Conservation (phyloP, 1,284 basidiomycete genomes). For the Fistulina hepatica region DNA sequence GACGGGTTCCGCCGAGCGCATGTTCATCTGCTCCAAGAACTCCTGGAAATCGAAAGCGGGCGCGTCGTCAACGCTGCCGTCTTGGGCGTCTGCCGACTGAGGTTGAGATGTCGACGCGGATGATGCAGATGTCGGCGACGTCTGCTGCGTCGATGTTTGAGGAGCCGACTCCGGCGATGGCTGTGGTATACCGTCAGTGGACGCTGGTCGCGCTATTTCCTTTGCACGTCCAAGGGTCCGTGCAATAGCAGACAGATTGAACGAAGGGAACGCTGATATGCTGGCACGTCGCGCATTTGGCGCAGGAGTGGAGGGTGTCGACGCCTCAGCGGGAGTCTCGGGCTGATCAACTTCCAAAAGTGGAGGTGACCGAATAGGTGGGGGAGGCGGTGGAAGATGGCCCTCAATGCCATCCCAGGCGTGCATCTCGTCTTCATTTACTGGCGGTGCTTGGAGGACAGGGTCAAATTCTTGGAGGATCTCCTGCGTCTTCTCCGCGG, state of each 20-base stretch:
- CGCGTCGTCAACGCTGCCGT: constrained; percentile 14
- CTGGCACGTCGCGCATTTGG: background rate
- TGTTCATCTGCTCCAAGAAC: constrained; percentile 88
- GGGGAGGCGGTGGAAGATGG: background rate
- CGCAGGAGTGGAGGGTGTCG: background rate
- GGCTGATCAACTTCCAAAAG: background rate
- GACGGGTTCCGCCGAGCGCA: constrained; percentile 75
- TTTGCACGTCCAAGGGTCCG: background rate
- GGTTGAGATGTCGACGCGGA: background rate
- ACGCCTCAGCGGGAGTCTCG: background rate
- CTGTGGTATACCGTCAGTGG: background rate
- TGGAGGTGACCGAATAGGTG: background rate
- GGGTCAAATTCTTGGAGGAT: background rate
- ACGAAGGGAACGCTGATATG: background rate
- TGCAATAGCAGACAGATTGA: background rate
- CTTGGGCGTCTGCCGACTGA: constrained; percentile 17
- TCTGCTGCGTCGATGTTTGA: background rate
- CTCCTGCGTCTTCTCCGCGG: constrained; percentile 1
- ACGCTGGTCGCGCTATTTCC: background rate
- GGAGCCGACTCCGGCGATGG: too few species aligned
- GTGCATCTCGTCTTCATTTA: background rate
- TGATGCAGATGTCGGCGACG: background rate
- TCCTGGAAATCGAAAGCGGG: constrained; percentile 71
- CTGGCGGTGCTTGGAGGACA: background rate
- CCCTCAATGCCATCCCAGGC: background rate